A percentile compares a stretch with the other conserved stretches of the same genome.
phyloP scores from a whole-genome alignment of 805 yeast genomes.

The Phaffomyces opuntiae region DNA sequence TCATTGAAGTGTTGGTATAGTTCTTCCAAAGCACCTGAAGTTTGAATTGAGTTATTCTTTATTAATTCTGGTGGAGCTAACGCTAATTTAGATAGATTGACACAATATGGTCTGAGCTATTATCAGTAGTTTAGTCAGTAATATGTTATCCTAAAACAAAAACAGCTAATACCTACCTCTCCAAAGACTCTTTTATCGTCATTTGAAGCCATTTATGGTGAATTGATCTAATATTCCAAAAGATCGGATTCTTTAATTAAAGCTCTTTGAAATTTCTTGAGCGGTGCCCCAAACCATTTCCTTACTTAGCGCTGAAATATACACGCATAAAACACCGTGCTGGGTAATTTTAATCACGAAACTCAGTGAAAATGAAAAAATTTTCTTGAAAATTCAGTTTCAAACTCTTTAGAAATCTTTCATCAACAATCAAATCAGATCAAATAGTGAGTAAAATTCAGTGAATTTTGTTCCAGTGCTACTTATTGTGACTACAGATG shows the following conservation, averaged over 20 bases:
- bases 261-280: too few relatives aligned
- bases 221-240: neutral
- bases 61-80: constrained; percentile 32
- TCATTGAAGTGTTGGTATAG: constrained; percentile 22
- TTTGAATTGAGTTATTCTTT: constrained; percentile 25
- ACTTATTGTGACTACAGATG: constrained; percentile 2
- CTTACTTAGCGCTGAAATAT: neutral
- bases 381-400: neutral
- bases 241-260: too few relatives aligned
- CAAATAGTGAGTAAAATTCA: too few relatives aligned
- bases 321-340: neutral
- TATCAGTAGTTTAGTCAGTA: constrained; percentile 9
- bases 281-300: neutral
- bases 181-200: constrained; percentile 15
- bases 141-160: too few relatives aligned
- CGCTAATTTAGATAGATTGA: constrained; percentile 35
- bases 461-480: neutral
- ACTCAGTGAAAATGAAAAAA: neutral
- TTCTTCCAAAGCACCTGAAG: constrained; percentile 28
- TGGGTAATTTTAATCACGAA: too few relatives aligned
- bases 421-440: too few relatives aligned
- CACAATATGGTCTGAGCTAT: constrained; percentile 35
- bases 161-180: constrained; percentile 6
- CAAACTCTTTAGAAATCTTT: too few relatives aligned
- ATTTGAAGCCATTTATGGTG: constrained; percentile 6